Conservation (phyloP, 75 land plant genomes). For the Adiantum capillusveneris region DNA sequence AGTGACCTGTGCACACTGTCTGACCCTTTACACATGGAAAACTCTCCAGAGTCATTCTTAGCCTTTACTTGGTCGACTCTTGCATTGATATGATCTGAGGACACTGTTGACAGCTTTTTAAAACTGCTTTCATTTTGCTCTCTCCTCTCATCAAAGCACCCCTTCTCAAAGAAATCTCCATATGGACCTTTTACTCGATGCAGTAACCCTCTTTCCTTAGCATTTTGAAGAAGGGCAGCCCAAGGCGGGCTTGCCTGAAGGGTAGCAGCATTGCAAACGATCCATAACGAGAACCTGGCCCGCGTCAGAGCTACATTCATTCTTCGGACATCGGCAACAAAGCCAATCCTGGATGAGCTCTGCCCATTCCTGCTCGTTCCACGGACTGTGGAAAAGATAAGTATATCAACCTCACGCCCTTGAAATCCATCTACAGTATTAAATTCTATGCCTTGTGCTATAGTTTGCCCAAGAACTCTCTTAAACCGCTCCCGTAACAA, state of each 20-base stretch:
- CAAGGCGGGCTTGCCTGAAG: conserved; percentile 54
- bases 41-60: background rate
- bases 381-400: conserved; percentile 90
- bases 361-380: conserved; percentile 22
- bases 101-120: background rate
- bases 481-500: conserved; percentile 50
- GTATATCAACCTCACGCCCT: conserved; percentile 90
- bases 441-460: conserved; percentile 55
- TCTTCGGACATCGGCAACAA: conserved; percentile 93
- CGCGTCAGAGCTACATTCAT: conserved; percentile 99
- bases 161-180: conserved; percentile 18
- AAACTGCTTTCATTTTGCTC: background rate
- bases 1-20: too few species aligned
- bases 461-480: conserved; percentile 45
- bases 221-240: conserved; percentile 74
- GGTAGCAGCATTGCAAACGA: conserved; percentile 78
- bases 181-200: conserved; percentile 47
- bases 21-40: background rate
- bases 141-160: background rate
- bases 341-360: conserved; percentile 56
- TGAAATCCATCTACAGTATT: conserved; percentile 99
- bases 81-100: background rate
- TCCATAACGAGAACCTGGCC: conserved; percentile 83
- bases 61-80: background rate
- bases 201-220: conserved; percentile 53